Base-by-base conservation (phyloP, 306 rosid genomes). In the Trifolium dubium region DNA sequence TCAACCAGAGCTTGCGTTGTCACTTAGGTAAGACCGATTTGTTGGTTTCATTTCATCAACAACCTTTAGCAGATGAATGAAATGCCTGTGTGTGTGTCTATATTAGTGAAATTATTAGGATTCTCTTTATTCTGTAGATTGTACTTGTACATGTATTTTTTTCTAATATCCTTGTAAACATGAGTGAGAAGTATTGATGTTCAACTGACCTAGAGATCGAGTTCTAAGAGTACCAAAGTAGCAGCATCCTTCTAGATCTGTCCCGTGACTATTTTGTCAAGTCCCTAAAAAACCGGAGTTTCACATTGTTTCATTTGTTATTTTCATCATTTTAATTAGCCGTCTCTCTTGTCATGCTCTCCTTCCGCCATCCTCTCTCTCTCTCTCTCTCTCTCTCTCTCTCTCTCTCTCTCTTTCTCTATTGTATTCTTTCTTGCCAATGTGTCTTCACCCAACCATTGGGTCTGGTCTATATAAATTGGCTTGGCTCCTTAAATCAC, bases 1-100 rank as follows among this genome's bases (percentile, higher is more conserved):
- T 56, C 95, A 94, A 85, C 96, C 99, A 70, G 97, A 94, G 83
- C 99, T 94, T 4, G 83, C 83, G 64, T 87, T 92, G 76, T 81
- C 99, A 37, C 88, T 94, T 6, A 92, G 99, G 99, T 94, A 71
- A 81, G 31, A 60, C 67, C 37, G 8, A 63, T 46, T 49, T 82
- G 54, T 60, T 84, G 62, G 77, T 63, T 68, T 76, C 37, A 53
- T 73, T 68, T 76, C 37, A 53, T 73, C 58, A 56, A 46, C 64
- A 49, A 35, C 56, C 30, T 62, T 19, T 75, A 53, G 37, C 56
- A 31, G 66, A 8, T 7, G 49, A 44, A 54, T 58, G 34, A 18
- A 18, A 14, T 64, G 40, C n/a, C 13, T 47, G 6, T 44, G 34
- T 47, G 9, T 47, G 6, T 44, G 34, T 47, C 11, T 44, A 44